A percentile compares a stretch with the other conserved stretches of the same genome.
These are phyloP conservation scores for Nissolia schottii DNA, from an alignment of 306 rosid species.

Conservation along the genomic window DNA sequence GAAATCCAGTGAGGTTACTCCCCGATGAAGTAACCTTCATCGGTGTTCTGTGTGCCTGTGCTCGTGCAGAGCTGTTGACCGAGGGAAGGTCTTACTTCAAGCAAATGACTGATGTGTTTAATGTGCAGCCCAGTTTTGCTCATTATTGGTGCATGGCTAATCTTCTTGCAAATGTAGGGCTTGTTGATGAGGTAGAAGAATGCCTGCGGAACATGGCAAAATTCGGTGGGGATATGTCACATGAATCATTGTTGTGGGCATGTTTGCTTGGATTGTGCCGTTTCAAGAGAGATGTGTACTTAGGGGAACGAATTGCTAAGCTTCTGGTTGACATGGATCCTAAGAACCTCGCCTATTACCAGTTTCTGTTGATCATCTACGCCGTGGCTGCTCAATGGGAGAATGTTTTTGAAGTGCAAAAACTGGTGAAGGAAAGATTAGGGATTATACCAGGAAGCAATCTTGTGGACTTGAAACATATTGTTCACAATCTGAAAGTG, in stretches of 20 bases:
- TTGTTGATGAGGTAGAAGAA: constrained; percentile 47
- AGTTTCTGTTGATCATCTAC: constrained; percentile 57
- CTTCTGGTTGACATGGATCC: constrained; percentile 57
- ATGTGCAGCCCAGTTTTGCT: constrained; percentile 60
- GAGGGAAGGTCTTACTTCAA: constrained; percentile 53
- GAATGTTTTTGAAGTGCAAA: constrained; percentile 52
- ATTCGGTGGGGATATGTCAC: constrained; percentile 29
- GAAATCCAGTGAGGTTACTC: constrained; percentile 17
- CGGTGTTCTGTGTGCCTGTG: constrained; percentile 71
- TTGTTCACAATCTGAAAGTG: constrained; percentile 54
- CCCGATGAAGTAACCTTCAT: constrained; percentile 70
- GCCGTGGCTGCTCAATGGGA: constrained; percentile 70
- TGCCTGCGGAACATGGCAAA: constrained; percentile 39
- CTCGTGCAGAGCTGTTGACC: constrained; percentile 50
- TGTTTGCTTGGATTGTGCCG: constrained; percentile 51
- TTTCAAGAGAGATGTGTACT: constrained; percentile 48
- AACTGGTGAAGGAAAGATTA: constrained; percentile 44
- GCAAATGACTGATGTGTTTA: constrained; percentile 45
- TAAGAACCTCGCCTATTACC: constrained; percentile 45
- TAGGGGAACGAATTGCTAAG: constrained; percentile 54
- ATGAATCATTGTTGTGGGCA: constrained; percentile 49
- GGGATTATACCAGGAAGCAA: constrained; percentile 54
- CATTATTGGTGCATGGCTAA: constrained; percentile 82
- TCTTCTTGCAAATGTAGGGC: constrained; percentile 46
- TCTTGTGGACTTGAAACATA: constrained; percentile 62